phyloP scores from a whole-genome alignment of 2,329 filamentous ascomycete species.

The Stagonosporopsis vannaccii region DNA sequence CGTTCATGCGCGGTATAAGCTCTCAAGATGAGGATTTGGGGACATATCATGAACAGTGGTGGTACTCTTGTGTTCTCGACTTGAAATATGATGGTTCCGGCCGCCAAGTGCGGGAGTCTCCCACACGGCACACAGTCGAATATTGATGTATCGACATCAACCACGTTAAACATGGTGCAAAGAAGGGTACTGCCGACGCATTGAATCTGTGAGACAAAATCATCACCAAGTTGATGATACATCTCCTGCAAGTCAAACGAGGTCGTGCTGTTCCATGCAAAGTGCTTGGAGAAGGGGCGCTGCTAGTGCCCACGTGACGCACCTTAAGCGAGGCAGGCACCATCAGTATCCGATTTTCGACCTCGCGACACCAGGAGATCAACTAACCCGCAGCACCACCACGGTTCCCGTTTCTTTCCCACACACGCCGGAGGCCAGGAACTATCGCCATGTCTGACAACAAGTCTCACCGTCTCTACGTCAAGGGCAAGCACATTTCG shows the following conservation, averaged over 20 bases:
- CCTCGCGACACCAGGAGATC: slow-evolving; percentile 16
- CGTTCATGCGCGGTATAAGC: neutral
- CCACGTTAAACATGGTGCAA: neutral
- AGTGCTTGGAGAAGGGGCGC: neutral
- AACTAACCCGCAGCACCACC: slow-evolving; percentile 45
- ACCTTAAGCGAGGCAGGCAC: slow-evolving; percentile 10
- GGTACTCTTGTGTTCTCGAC: neutral
- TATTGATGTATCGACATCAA: neutral
- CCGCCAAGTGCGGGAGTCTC: slow-evolving; percentile 8
- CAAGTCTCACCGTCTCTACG: slow-evolving; percentile 51
- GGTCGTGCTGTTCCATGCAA: neutral
- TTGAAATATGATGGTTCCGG: neutral
- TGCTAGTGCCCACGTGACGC: slow-evolving; percentile 7
- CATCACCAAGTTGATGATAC: neutral
- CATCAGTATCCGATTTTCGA: slow-evolving; percentile 2
- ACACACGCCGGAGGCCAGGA: slow-evolving; percentile 38
- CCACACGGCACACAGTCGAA: slow-evolving; percentile 3
- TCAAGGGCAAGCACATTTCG: slow-evolving; percentile 85
- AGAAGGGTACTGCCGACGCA: neutral
- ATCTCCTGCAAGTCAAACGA: neutral
- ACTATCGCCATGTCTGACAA: slow-evolving; percentile 48
- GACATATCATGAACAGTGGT: no score
- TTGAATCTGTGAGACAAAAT: neutral
- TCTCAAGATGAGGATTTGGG: neutral
- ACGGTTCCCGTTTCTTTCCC: slow-evolving; percentile 37